Base-by-base conservation (phyloP, 352 stramenopile genomes). In the Phytophthora sojae region DNA sequence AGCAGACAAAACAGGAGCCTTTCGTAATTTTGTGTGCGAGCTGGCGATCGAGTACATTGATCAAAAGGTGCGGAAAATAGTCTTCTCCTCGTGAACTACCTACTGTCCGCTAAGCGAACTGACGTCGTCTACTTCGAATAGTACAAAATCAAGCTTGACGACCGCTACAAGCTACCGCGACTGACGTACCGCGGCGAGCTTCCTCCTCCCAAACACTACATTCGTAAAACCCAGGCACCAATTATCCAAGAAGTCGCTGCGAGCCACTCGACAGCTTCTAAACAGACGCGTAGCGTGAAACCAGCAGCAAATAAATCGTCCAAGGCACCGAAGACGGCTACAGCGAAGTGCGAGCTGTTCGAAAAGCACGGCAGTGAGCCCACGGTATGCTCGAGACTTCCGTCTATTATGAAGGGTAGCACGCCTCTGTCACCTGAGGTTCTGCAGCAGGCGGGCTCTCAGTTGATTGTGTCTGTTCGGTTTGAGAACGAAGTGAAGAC, bases 21-120 rank as follows among this genome's bases (percentile, higher is more conserved):
- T 95, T 32, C 83, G 86, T 37, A 89, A 94, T 57, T 95, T 95
- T 79, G 83, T 95, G 39, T 95, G 88, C 57, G 83, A 95, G 44
- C 52, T 95, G 8, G 85, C 88, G 25, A 86, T 94, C 52, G 81
- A 95, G 55, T 94, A 94, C 62, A 88, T 95, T 32, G 83, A 92
- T 49, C 83, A 93, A 63, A 95, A 95, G 80, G 85, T 92, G 72
- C 9, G 26, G 1, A 15, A 11, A 7, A 21, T 2, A 3, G 15
- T 39, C 32, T 26, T 19, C 15, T 49, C 1, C 42, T 9, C 4
- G n/a, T 39, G 11, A 14, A 42, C 35, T 42, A 14, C 11, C 35
- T 17, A 42, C 14, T 15, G 35, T 11, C 35, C 35, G 35, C 35
- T 55, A 44, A 25, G 14, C 6, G 1, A 49, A 54, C 26, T 59